Evolutionary conservation across 1,284 basidiomycete species (phyloP).

Genomic region (Schizophyllum amplum): DNA sequence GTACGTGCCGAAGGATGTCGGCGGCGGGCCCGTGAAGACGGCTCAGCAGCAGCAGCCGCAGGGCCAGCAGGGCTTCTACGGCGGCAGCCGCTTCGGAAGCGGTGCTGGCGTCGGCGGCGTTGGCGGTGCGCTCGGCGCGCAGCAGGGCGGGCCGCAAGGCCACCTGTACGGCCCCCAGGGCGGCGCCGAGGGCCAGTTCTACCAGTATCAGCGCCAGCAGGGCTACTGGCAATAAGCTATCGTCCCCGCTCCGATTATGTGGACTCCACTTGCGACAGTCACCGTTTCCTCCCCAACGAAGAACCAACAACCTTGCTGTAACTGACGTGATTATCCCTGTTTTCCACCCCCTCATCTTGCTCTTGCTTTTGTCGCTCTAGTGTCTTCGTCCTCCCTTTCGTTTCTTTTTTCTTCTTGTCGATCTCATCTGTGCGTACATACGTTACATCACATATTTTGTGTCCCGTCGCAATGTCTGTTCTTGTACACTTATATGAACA

Average conservation of each 20-base stretch:
- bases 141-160: slow-evolving; percentile 51
- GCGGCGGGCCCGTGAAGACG: slow-evolving; percentile 31
- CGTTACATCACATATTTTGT: too few species aligned
- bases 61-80: slow-evolving; percentile 51
- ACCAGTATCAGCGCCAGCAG: slow-evolving; percentile 61
- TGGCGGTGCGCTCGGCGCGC: slow-evolving; percentile 22
- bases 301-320: too few species aligned
- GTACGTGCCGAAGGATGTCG: slow-evolving; percentile 59
- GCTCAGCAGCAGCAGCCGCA: not conserved
- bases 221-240: slow-evolving; percentile 58
- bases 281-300: too few species aligned
- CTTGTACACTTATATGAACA: too few species aligned
- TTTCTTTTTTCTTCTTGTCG: too few species aligned
- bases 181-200: slow-evolving; percentile 53
- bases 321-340: slow-evolving; percentile 18
- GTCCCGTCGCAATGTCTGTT: too few species aligned
- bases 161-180: slow-evolving; percentile 62
- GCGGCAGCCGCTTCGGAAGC: slow-evolving; percentile 49
- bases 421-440: too few species aligned
- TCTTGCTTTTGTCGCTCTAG: slow-evolving; percentile 17
- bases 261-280: too few species aligned
- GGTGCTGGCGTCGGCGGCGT: slow-evolving; percentile 29
- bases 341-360: slow-evolving; percentile 19
- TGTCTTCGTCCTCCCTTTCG: not conserved
- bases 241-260: not conserved